A percentile compares a stretch with the other conserved stretches of the same genome.
Evolutionary conservation across 2,329 filamentous ascomycete genomes (phyloP).

Genomic region (Myriosclerotinia curreyana): DNA sequence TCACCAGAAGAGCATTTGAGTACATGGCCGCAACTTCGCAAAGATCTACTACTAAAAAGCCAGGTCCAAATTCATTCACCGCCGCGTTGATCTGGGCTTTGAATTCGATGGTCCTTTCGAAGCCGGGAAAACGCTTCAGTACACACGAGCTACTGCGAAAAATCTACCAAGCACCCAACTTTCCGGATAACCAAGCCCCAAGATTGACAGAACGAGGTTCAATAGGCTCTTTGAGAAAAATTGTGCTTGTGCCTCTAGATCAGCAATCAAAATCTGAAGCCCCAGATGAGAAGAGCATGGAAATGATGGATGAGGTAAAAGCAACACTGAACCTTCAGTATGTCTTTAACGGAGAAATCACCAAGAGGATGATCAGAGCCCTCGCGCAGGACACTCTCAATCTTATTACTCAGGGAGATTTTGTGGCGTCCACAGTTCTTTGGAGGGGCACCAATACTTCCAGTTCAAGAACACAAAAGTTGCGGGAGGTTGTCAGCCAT

Average conservation of each 20-base stretch:
- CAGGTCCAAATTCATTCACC: conserved; percentile 13
- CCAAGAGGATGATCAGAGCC: background rate
- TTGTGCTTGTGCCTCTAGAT: conserved; percentile 11
- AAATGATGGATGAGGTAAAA: background rate
- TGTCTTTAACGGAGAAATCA: background rate
- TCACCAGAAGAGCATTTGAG: conserved; percentile 25
- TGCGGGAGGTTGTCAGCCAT: background rate
- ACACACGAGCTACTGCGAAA: background rate
- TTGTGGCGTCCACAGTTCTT: background rate
- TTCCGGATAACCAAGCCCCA: conserved; percentile 23
- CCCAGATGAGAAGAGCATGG: background rate
- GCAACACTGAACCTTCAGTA: background rate
- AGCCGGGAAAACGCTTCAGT: conserved; percentile 1
- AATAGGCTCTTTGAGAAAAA: background rate
- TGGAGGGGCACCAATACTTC: conserved; percentile 11
- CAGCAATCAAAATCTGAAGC: background rate
- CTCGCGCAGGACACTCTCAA: background rate
- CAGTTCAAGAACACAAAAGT: background rate
- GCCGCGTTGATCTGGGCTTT: conserved; percentile 14
- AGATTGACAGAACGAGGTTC: background rate
- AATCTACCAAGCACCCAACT: conserved; percentile 23
- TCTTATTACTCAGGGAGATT: background rate
- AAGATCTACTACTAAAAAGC: conserved; percentile 24
- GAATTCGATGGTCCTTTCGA: background rate
- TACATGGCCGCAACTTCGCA: conserved; percentile 25